phyloP scores from a whole-genome alignment of 1,284 basidiomycete species.

The Apiotrichum gamsii region DNA sequence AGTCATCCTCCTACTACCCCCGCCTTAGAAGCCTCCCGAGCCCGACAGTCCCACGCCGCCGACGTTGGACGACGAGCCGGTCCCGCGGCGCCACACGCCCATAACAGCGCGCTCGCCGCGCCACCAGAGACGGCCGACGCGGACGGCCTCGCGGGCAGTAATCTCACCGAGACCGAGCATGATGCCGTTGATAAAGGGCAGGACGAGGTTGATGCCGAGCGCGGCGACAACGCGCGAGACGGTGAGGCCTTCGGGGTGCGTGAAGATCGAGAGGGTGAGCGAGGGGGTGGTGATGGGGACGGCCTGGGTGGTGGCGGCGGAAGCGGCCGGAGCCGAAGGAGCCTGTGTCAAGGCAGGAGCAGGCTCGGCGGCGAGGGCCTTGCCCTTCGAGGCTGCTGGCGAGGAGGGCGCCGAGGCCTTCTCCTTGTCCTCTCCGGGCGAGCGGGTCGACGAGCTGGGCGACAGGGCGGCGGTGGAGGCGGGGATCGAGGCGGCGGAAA shows the following conservation, averaged over 20 bases:
- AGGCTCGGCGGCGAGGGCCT: not conserved
- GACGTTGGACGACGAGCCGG: conserved; percentile 14
- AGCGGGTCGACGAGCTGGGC: conserved; percentile 5
- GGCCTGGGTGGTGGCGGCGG: conserved; percentile 16
- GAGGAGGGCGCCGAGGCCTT: conserved; percentile 3
- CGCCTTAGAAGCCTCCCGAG: conserved; percentile 13
- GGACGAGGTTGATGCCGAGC: conserved; percentile 80
- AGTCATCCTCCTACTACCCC: no score
- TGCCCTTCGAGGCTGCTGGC: not conserved
- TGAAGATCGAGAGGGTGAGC: conserved; percentile 70
- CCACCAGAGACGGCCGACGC: conserved; percentile 55
- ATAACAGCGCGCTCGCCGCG: conserved; percentile 31
- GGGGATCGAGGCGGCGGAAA: conserved; percentile 22
- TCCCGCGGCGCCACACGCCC: conserved; percentile 15
- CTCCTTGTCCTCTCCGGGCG: conserved; percentile 1
- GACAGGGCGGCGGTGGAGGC: conserved; percentile 6
- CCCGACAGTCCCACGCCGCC: conserved; percentile 37
- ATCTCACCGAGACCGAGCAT: conserved; percentile 99
- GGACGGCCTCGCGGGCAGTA: conserved; percentile 79
- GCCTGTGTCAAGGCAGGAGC: no score
- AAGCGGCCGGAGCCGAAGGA: not conserved
- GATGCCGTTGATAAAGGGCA: conserved; percentile 95
- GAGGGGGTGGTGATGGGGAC: conserved; percentile 46
- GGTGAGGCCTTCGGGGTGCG: conserved; percentile 70
- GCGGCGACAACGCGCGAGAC: conserved; percentile 68